These are phyloP conservation scores for Paramecium sexaurelia DNA, from an alignment of 73 alveolate species.

Conservation along the genomic window DNA sequence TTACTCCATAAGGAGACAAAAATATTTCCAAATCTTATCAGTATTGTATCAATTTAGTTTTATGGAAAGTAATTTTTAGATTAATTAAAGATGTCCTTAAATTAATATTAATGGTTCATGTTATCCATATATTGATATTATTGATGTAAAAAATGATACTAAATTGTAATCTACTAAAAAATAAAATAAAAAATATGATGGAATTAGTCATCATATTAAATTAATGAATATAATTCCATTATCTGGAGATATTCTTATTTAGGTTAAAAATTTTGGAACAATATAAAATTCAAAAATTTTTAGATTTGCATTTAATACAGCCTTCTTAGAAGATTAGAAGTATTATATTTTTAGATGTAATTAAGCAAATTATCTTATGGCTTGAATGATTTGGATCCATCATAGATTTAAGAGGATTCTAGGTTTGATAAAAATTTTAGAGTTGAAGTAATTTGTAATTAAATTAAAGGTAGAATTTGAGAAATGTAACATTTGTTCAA, in stretches of 20 bases:
- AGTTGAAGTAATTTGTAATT: constrained; percentile 37
- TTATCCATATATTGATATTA: constrained; percentile 73
- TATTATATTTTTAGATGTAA: constrained; percentile 5
- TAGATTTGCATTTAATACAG: constrained; percentile 77
- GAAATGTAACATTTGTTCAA: background rate
- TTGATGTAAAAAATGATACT: constrained; percentile 67
- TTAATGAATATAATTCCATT: background rate
- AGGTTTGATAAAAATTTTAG: constrained; percentile 60
- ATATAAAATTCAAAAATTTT: constrained; percentile 63
- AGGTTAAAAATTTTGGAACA: constrained; percentile 18
- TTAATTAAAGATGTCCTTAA: constrained; percentile 63
- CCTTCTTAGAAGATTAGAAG: constrained; percentile 67
- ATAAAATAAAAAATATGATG: constrained; percentile 37
- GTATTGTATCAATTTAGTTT: constrained; percentile 48
- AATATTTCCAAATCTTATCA: constrained; percentile 17
- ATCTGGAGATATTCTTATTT: constrained; percentile 49
- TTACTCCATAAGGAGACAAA: background rate
- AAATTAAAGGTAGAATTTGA: background rate
- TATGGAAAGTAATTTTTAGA: constrained; percentile 55
- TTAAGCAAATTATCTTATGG: background rate
- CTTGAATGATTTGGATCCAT: constrained; percentile 71
- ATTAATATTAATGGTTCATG: constrained; percentile 68
- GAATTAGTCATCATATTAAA: background rate
- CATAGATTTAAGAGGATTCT: constrained; percentile 59
- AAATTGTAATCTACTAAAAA: constrained; percentile 64